Evolutionary conservation across 2,329 filamentous ascomycete species (phyloP).

Genomic region (Cladosporium colombiae): DNA sequence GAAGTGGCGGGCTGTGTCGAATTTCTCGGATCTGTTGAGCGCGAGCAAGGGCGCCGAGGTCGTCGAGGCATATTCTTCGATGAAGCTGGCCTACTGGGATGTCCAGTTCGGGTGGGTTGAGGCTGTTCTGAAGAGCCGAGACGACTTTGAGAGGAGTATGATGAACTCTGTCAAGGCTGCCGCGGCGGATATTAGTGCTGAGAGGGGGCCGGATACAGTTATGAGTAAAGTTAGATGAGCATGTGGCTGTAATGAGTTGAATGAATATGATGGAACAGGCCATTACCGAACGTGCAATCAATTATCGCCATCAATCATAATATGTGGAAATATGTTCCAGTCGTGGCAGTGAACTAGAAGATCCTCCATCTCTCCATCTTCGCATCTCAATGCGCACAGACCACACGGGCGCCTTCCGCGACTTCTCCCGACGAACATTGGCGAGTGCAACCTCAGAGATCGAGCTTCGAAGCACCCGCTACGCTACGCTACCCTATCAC

Average conservation of each 20-base stretch:
- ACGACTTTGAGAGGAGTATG: conserved; percentile 93
- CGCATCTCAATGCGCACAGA: background rate
- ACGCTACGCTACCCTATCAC: conserved; percentile 14
- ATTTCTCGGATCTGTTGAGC: conserved; percentile 75
- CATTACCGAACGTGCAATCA: background rate
- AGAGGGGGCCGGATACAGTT: conserved; percentile 82
- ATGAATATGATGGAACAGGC: background rate
- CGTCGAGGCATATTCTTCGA: conserved; percentile 74
- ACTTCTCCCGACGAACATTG: conserved; percentile 18
- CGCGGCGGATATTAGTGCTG: conserved; percentile 81
- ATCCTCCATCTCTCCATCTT: background rate
- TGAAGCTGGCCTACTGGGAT: conserved; percentile 91
- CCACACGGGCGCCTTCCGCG: background rate
- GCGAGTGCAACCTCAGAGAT: conserved; percentile 13
- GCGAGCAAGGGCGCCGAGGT: conserved; percentile 71
- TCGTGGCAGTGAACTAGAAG: background rate
- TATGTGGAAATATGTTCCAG: background rate
- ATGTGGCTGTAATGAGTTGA: background rate
- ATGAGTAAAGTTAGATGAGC: conserved; percentile 84
- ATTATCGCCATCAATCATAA: background rate
- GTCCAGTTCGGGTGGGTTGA: conserved; percentile 95
- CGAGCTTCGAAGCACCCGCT: conserved; percentile 18
- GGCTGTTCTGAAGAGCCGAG: conserved; percentile 78
- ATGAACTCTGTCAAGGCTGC: conserved; percentile 82
- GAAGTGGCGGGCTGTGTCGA: conserved; percentile 89